Base-by-base conservation (phyloP, 108 stramenopile genomes). In the Skeletonema costatum region DNA sequence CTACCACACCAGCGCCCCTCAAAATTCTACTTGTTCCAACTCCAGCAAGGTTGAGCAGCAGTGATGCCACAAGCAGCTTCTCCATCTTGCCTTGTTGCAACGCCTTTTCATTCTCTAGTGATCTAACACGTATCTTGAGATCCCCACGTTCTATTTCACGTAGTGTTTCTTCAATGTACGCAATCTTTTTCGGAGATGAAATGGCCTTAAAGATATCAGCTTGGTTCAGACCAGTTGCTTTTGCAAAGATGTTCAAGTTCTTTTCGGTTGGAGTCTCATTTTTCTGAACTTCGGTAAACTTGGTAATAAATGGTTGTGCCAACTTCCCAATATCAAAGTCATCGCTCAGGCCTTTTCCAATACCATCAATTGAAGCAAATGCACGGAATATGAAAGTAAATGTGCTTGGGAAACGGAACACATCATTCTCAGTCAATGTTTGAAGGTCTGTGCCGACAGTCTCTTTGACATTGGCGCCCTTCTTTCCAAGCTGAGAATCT, bases 311-410 rank as follows among this genome's bases (percentile, higher is more conserved):
- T 0, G 98, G 98, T 66, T 96, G 97, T 7, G 97, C 97, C 17
- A 98, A 79, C 68, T 94, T 90, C 7, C 96, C 97, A 77, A 98
- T 90, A 65, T 97, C 96, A 71, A 90, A 98, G 14, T 86, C 75
- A 16, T 75, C 39, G 81, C 97, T 95, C 8, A 98, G 88, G 2
- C 95, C 97, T 71, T 98, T 98, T 13, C 97, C 98, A 69, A 98
- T 98, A 68, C 98, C 98, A 70, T 98, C 98, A 21, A 98, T 87
- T 50, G 94, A 92, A n/a, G 97, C 97, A 80, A 98, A 97, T 2
- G 98, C 96, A 6, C 98, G 86, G 82, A 98, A 98, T 70, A 98
- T 96, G 70, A 98, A 98, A 1, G 98, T 98, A 74, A 98, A 98
- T 11, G 97, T 97, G 61, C 95, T 92, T 13, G 98, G 98, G 70